phyloP scores from a whole-genome alignment of 495 filamentous ascomycete species.

The Trichoderma asperelloides region DNA sequence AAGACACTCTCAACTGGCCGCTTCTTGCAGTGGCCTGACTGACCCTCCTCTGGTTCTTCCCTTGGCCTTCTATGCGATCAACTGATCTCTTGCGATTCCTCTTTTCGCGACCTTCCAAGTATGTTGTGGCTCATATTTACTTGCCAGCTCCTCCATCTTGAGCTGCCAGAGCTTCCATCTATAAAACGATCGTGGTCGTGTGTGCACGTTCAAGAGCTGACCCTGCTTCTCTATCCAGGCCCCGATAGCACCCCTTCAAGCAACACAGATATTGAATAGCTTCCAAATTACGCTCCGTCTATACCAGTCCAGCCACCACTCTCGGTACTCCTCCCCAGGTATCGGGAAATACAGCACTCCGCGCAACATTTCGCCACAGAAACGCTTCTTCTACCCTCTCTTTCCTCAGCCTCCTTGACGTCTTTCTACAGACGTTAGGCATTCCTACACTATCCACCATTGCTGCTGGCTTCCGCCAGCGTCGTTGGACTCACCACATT shows the following conservation, averaged over 20 bases:
- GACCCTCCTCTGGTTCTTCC: neutral
- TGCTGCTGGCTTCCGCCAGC: constrained; percentile 52
- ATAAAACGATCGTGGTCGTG: constrained; percentile 13
- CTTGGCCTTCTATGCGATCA: constrained; percentile 63
- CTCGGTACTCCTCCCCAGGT: constrained; percentile 75
- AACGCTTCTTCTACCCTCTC: constrained; percentile 71
- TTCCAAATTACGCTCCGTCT: neutral
- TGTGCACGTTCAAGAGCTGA: too few relatives aligned
- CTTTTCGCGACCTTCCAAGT: constrained; percentile 24
- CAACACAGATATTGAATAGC: constrained; percentile 12
- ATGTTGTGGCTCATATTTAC: neutral
- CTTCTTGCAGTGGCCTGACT: neutral
- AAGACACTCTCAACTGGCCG: neutral
- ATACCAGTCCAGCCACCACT: constrained; percentile 46
- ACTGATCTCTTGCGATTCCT: constrained; percentile 89
- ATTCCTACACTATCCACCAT: constrained; percentile 22
- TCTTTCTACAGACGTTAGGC: constrained; percentile 42
- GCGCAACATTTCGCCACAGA: constrained; percentile 84
- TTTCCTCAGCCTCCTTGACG: constrained; percentile 86
- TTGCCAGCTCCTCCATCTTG: neutral
- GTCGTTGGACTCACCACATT: constrained; percentile 36
- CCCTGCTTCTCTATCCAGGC: constrained; percentile 41
- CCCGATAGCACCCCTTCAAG: constrained; percentile 70
- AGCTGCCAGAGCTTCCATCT: neutral
- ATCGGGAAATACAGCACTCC: constrained; percentile 72